Percentiles rank a stretch among this genome's conserved stretches.
These are phyloP conservation scores for Gracilariopsis chorda DNA, from an alignment of 23 red algal species.

Conservation along the genomic window DNA sequence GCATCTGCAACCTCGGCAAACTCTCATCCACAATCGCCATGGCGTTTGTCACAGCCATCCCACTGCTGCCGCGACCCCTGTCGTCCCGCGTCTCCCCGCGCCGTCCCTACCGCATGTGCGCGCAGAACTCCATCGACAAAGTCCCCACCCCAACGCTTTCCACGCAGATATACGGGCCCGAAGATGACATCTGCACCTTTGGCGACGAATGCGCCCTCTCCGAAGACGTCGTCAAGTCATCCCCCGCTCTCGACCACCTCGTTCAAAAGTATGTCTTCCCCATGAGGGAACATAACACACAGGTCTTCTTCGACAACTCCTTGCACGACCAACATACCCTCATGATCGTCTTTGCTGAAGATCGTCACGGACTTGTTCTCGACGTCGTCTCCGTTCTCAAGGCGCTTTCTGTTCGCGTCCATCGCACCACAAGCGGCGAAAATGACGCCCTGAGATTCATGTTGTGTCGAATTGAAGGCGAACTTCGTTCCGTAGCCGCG, in stretches of 20 bases:
- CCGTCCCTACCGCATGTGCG: background rate
- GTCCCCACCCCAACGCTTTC: background rate
- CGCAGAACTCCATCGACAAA: background rate
- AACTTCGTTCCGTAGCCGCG: constrained; percentile 40
- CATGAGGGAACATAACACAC: constrained; percentile 70
- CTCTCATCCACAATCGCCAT: too few species aligned
- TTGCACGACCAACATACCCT: constrained; percentile 29
- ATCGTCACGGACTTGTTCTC: constrained; percentile 60
- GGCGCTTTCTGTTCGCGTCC: constrained; percentile 42
- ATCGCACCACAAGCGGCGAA: constrained; percentile 27
- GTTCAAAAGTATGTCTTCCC: constrained; percentile 67
- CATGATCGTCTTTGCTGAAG: constrained; percentile 56
- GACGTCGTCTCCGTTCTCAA: constrained; percentile 68
- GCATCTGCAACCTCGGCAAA: too few species aligned
- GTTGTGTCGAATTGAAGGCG: constrained; percentile 51
- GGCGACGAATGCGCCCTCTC: constrained; percentile 44
- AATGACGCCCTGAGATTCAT: constrained; percentile 45
- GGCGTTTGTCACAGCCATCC: background rate
- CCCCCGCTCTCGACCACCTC: constrained; percentile 32
- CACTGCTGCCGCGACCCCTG: background rate
- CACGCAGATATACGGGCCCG: constrained; percentile 42
- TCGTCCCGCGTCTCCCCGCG: background rate
- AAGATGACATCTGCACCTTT: constrained; percentile 57
- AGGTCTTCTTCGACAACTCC: constrained; percentile 75
- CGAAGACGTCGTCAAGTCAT: background rate